Percentiles rank a stretch among this genome's conserved stretches.
Conservation (phyloP, 108 stramenopile genomes). For the Nitzschia palea region DNA sequence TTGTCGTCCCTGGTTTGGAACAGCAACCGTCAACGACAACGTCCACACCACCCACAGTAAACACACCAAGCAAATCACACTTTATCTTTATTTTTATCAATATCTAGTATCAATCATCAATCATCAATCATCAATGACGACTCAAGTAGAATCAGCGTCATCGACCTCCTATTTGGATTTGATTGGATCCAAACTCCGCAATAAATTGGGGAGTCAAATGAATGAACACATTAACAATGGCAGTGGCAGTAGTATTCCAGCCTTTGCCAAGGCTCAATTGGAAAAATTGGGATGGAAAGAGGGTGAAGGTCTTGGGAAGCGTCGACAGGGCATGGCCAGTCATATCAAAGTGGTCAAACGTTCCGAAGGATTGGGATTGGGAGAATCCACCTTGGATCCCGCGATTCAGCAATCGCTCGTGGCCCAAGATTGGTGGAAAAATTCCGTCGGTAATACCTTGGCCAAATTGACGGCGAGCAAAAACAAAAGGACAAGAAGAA, state of each 20-base stretch:
- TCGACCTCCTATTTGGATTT: slow-evolving; percentile 17
- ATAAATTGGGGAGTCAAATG: slow-evolving; percentile 53
- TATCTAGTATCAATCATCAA: too few relatives aligned
- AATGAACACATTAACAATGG: slow-evolving; percentile 53
- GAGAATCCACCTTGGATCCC: slow-evolving; percentile 42
- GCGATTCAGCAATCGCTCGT: slow-evolving; percentile 17
- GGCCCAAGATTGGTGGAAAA: slow-evolving; percentile 85
- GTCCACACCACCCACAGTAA: too few relatives aligned
- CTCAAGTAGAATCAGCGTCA: too few relatives aligned
- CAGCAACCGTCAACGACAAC: too few relatives aligned
- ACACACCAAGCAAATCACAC: too few relatives aligned
- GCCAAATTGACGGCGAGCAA: slow-evolving; percentile 49
- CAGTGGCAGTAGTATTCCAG: slow-evolving; percentile 37
- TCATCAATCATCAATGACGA: too few relatives aligned
- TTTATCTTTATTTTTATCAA: too few relatives aligned
- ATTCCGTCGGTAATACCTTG: slow-evolving; percentile 71
- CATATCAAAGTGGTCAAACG: slow-evolving; percentile 83
- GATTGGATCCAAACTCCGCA: slow-evolving; percentile 53
- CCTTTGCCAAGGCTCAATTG: slow-evolving; percentile 74
- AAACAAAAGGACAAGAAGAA: slow-evolving; percentile 38
- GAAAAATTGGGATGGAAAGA: slow-evolving; percentile 91
- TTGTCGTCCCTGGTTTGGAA: too few relatives aligned
- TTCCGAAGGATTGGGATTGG: slow-evolving; percentile 62
- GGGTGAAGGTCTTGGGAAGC: slow-evolving; percentile 88
- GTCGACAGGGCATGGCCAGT: slow-evolving; percentile 70